Percentiles rank a stretch among this genome's conserved stretches.
phyloP scores from a whole-genome alignment of 345 rosid genomes.

The Gossypium bickii region DNA sequence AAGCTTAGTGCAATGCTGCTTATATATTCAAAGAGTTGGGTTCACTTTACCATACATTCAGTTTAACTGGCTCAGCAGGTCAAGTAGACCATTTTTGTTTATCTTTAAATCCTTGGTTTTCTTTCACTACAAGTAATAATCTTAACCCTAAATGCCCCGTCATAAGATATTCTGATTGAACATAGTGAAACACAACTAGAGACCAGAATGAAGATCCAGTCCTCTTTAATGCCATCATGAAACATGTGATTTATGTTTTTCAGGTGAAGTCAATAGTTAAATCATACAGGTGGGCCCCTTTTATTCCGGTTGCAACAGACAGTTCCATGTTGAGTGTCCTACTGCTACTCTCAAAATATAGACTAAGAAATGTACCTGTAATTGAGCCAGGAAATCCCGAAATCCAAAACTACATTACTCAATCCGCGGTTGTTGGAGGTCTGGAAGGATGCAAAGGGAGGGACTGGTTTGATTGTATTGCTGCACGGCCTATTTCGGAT shows the following conservation, averaged over 20 bases:
- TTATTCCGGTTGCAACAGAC: constrained; percentile 65
- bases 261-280: constrained; percentile 73
- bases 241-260: not conserved
- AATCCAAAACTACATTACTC: constrained; percentile 79
- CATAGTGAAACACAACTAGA: constrained; percentile 14
- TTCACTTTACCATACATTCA: not conserved
- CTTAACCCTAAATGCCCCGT: not conserved
- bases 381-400: constrained; percentile 62
- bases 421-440: constrained; percentile 74
- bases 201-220: constrained; percentile 23
- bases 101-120: not conserved
- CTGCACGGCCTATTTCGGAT: constrained; percentile 58
- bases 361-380: constrained; percentile 75
- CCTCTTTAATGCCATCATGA: not conserved
- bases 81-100: not conserved
- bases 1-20: constrained; percentile 16
- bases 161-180: not conserved
- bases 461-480: constrained; percentile 85
- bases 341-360: constrained; percentile 73
- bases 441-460: constrained; percentile 79
- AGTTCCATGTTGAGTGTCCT: constrained; percentile 81
- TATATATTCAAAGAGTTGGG: not conserved
- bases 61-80: not conserved
- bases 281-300: constrained; percentile 77
- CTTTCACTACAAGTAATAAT: not conserved